Evolutionary conservation across 139 green algal species (phyloP).

Genomic region (Monoraphidium neglectum): DNA sequence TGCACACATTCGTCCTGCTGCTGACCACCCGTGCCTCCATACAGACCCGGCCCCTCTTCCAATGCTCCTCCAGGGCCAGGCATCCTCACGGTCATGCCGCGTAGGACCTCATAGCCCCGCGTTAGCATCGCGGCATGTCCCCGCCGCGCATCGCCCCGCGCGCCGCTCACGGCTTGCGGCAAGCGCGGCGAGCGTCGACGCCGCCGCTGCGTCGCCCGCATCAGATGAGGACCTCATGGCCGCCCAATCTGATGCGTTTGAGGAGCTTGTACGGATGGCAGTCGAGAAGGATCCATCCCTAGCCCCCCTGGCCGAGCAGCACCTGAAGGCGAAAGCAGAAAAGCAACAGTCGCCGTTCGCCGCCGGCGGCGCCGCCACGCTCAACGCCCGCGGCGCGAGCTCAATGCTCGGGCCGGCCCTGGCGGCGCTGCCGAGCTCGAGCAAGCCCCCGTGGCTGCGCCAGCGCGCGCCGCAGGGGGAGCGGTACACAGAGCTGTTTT

Average conservation of each 20-base stretch:
- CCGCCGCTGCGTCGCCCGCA: not conserved
- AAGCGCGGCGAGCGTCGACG: not conserved
- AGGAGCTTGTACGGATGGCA: conserved; percentile 81
- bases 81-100: too few relatives aligned
- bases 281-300: conserved; percentile 79
- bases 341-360: conserved; percentile 11
- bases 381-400: not conserved
- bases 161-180: not conserved
- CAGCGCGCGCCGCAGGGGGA: conserved; percentile 91
- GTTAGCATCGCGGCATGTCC: not conserved
- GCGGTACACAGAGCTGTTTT: conserved; percentile 79
- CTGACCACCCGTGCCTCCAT: too few relatives aligned
- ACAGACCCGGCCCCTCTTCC: too few relatives aligned
- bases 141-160: not conserved
- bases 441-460: conserved; percentile 94
- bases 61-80: too few relatives aligned
- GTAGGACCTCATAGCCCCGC: too few relatives aligned
- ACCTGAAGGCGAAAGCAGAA: conserved; percentile 31
- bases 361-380: conserved; percentile 5
- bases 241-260: conserved; percentile 67
- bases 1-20: too few relatives aligned
- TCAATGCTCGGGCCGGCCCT: conserved; percentile 50
- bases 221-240: conserved; percentile 9
- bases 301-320: conserved; percentile 54
- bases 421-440: conserved; percentile 42